Base-by-base conservation (phyloP, 805 yeast genomes). In the Cyberlindnera misumaiensis region DNA sequence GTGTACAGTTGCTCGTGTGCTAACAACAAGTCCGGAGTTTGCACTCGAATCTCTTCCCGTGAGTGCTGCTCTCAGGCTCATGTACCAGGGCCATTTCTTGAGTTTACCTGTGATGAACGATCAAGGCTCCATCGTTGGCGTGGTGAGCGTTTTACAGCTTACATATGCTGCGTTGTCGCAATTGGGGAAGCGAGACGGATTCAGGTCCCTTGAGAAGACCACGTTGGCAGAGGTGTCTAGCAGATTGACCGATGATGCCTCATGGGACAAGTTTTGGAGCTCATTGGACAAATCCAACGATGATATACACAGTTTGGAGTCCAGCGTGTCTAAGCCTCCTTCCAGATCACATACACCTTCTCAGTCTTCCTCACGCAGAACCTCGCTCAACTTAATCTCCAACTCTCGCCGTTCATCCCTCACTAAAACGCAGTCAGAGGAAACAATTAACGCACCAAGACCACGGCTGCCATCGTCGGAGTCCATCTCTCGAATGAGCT, bases 11-110 rank as follows among this genome's bases (percentile, higher is more conserved):
- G 65, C 65, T 2, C 51, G 72, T 31, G 65, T 68, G 1, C 61
- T 69, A 60, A 69, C 74, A 0, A 62, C 71, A 3, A 65, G 64
- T 36, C 75, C 75, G 0, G 67, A 67, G 36, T 68, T 64, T 58
- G 74, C 73, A 1, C 59, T 53, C 20, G 62, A 58, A 25, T 43
- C 53, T 11, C 48, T 64, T 44, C 63, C 62, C 3, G 63, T 69
- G n/a, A 65, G 67, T 39, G 59, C 63, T 5, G 74, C 73, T 6
- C 47, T 69, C 38, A 55, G 72, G 43, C 46, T 67, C 39, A 69
- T 69, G 75, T 69, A 63, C 42, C 68, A 65, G 35, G 75, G 74
- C 0, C 65, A 67, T 41, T 69, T 63, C 39, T 43, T 69, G 35
- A 69, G 67, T 40, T 46, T 69, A 35, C 75, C 75, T 1, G 64